These are phyloP conservation scores for Centrapalus pauciflorus DNA, from an alignment of 129 eudicot species.

Conservation along the genomic window DNA sequence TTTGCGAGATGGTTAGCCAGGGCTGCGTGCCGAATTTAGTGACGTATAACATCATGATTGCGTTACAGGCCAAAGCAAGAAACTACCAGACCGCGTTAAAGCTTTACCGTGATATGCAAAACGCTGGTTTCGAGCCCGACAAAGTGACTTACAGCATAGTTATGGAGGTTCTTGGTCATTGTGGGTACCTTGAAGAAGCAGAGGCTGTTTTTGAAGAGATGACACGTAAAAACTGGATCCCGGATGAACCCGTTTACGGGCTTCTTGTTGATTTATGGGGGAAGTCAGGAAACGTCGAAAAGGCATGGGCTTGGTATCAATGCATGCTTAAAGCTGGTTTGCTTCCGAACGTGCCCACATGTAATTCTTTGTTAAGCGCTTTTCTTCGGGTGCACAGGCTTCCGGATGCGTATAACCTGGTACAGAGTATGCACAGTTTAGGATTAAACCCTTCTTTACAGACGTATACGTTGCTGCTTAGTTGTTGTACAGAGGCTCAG, in stretches of 20 bases:
- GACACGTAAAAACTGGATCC: constrained; percentile 93
- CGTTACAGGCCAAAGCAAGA: constrained; percentile 94
- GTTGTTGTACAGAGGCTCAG: constrained; percentile 95
- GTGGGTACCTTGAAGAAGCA: constrained; percentile 90
- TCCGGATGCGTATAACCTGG: constrained; percentile 70
- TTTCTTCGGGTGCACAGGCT: constrained; percentile 86
- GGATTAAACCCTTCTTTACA: constrained; percentile 85
- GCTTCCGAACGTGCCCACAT: constrained; percentile 90
- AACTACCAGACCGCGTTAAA: constrained; percentile 72
- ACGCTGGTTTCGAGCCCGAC: constrained; percentile 86
- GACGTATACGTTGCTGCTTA: constrained; percentile 83
- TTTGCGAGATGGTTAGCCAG: constrained; percentile 80
- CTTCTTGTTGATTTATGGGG: constrained; percentile 98
- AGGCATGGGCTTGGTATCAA: constrained; percentile 89
- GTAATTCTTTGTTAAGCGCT: constrained; percentile 91
- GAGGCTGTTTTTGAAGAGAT: constrained; percentile 84
- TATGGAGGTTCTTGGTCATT: constrained; percentile 98
- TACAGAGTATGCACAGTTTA: constrained; percentile 65
- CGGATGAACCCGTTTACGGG: constrained; percentile 96
- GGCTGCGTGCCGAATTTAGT: constrained; percentile 90
- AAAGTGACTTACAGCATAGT: constrained; percentile 94
- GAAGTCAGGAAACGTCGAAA: constrained; percentile 78
- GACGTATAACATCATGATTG: constrained; percentile 94
- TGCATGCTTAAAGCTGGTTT: constrained; percentile 89
- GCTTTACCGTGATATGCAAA: constrained; percentile 79